Conservation (phyloP, 352 stramenopile genomes). For the Hyaloperonospora arabidopsidis region DNA sequence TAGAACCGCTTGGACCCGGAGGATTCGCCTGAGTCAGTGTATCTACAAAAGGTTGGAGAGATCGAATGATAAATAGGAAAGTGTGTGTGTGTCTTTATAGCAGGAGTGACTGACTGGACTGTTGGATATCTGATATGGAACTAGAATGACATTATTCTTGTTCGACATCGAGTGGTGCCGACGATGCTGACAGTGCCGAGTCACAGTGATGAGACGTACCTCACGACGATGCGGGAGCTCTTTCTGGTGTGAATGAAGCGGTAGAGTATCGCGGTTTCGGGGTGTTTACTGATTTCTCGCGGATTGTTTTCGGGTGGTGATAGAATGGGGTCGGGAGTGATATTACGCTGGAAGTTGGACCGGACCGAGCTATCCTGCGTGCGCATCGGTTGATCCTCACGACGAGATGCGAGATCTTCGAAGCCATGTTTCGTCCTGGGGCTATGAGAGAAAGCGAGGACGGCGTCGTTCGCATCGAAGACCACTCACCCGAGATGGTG, state of each 20-base stretch:
- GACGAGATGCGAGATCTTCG: constrained; percentile 85
- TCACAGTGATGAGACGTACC: constrained; percentile 67
- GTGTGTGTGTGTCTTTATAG: background rate
- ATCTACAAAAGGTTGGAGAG: constrained; percentile 66
- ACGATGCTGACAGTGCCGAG: constrained; percentile 35
- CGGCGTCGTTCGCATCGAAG: constrained; percentile 73
- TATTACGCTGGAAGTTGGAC: constrained; percentile 63
- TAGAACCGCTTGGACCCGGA: constrained; percentile 74
- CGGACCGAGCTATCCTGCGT: constrained; percentile 49
- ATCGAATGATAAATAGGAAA: background rate
- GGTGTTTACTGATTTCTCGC: background rate
- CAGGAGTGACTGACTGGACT: constrained; percentile 1
- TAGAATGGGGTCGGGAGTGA: constrained; percentile 61
- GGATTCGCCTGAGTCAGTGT: constrained; percentile 77
- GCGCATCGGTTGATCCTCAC: constrained; percentile 72
- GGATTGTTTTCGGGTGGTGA: constrained; percentile 1
- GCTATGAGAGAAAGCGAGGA: constrained; percentile 81
- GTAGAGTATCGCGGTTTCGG: background rate
- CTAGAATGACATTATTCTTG: constrained; percentile 83
- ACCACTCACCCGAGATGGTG: constrained; percentile 75
- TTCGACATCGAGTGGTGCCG: constrained; percentile 44
- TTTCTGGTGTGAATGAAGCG: constrained; percentile 34
- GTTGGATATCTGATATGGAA: background rate
- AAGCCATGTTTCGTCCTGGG: constrained; percentile 80
- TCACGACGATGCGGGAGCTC: constrained; percentile 66